Base-by-base conservation (phyloP, 768 basidiomycete species). In the Leccinum longicurvipes region DNA sequence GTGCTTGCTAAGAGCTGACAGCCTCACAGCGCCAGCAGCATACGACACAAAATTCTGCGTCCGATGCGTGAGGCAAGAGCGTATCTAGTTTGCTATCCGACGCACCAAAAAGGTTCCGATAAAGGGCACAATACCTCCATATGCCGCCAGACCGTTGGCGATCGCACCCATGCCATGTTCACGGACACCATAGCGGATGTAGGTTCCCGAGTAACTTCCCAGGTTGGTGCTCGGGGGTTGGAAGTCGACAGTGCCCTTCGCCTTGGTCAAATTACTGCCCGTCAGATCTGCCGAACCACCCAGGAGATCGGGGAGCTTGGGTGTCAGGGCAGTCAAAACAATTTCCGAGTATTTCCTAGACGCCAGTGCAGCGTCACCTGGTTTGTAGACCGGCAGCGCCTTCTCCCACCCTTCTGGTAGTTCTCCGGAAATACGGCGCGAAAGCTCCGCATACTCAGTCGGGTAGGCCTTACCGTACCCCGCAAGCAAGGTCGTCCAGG, bases 91-190 rank as follows among this genome's bases (percentile, higher is more conserved):
- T 28, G 11, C 28, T 23, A 32, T n/a, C 19, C 17, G 32, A 70
- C 79, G 64, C 63, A 89, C 88, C 75, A 97, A 72, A 87, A 97
- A 97, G 31, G 95, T 98, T 55, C 88, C 91, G 59, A 88, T 82
- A 71, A 92, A 94, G 44, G 94, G 94, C 59, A 96, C 82, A 67
- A 95, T 85, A 64, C 84, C 91, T 57, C 94, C 94, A 73, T 97
- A 98, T 3, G 93, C 94, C 59, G 79, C 72, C 59, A 95, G 72
- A 70, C 94, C 94, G 72, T 97, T 97, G 62, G 87, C 91, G 65
- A 98, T 93, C 53, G 94, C 95, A 65, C 89, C 91, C 94, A 97
- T 98, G 63, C 79, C 95, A 73, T 98, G 95, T 73, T 98, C 95
- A 74, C 95, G 91, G 55, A 98, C 93, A 82, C 95, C 95, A 76